Base-by-base conservation (phyloP, 768 basidiomycete genomes). In the Sporobolomyces roseus region DNA sequence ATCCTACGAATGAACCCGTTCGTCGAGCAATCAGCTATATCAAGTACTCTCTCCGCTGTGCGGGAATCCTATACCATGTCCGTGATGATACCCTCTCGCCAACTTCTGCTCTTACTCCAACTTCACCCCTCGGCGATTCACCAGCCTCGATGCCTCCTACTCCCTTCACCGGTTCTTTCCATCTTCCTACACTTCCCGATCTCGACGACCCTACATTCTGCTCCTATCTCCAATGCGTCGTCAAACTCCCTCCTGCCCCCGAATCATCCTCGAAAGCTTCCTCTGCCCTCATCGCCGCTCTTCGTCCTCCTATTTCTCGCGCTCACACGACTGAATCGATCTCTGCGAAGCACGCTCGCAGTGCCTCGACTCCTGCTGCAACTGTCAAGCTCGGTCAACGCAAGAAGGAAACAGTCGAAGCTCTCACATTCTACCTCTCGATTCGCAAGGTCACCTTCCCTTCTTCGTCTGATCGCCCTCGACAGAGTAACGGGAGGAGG, bases 31-130 rank as follows among this genome's bases (percentile, higher is more conserved):
- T 77, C 16, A 75, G 74, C 12, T 78, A 75, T 58, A 59, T 78
- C 67, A 78, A 78, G 62, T 78, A 77, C 51, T 74, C 76, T 2
- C 67, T 78, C 4, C 73, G 78, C 3, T 77, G 75, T 35, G 71
- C 68, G 6, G 76, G 77, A 16, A 74, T 78, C 60, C 52, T 77
- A 9, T 78, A 77, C 61, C 78, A 78, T 66, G 73, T 75, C 16
- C 66, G 59, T 1, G 49, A 56, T 33, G 61, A 55, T 25, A 36
- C 58, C 23, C 48, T 64, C 43, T 23, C 56, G 9, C 52, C 33
- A 16, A 19, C n/a, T 19, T 29, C 36, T 17, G 55, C 63, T 14
- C 16, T 38, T 0, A 38, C 63, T 1, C 68, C 63, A 4, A 13
- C 16, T 14, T 19, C 30, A 3, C 43, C 43, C 5, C 45, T 48